Evolutionary conservation across 2,329 filamentous ascomycete species (phyloP), one percentile per base, ranked within the genome.

Genomic region (Arthrinium puccinioides): DNA sequence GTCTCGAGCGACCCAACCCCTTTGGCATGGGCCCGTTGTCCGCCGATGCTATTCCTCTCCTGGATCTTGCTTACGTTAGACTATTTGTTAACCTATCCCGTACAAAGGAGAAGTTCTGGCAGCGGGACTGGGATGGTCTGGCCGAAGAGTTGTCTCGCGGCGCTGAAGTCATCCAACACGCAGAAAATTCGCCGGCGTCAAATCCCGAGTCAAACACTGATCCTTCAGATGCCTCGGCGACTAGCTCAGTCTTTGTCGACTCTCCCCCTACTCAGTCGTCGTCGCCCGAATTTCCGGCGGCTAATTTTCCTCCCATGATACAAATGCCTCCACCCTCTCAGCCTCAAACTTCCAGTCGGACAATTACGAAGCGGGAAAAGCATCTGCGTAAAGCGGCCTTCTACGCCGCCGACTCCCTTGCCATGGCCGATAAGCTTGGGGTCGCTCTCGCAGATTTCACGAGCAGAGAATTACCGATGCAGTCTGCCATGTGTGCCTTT

Each of bases 381-480:
- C 87, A 94, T 52, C 70, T 97, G 15, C 82, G 90, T 29, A 94
- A 90, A 57, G 92, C 92, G n/a, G 92, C 90, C 0, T 94, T 88
- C 55, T 95, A 94, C 54, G 92, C 92, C 1, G 88, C 87, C 2
- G 88, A 96, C 57, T 94, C 89, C 1, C 74, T 98, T 8, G 79
- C 81, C 20, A 92, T 92, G 78, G 84, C 87, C 2, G 85, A 94
- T 57, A 89, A 84, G 54, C 73, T 92, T 10, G 87, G 87, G 1
- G 78, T 90, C 20, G 87, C 86, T 0, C 92, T 90, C 61, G 82
- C 85, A 7, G 88, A 95, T 45, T 82, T 86, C 43, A 83, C 81
- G 1, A 88, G 84, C 37, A 75, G 87, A 30, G 88, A 96, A 54
- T 70, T 97, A 10, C 88, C 92, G 0, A 76, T 95, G 26, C 90